phyloP scores from a whole-genome alignment of 2,329 filamentous ascomycete species.

The Lasiodiplodia citricola region DNA sequence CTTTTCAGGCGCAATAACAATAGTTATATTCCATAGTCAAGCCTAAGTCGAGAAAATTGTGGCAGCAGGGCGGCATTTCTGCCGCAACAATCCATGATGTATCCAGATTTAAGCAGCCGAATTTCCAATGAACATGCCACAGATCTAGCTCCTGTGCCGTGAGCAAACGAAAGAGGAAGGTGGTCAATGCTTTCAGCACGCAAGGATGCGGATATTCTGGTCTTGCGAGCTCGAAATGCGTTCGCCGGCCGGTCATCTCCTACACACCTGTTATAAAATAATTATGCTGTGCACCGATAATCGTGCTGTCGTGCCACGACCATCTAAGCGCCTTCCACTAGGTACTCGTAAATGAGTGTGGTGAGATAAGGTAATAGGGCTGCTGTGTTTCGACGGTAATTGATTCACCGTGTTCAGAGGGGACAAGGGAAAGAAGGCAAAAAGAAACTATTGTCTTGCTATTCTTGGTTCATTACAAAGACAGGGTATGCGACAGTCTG shows the following conservation, averaged over 20 bases:
- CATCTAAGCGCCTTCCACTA: neutral
- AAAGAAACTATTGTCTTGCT: neutral
- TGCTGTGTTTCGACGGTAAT: neutral
- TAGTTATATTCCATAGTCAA: neutral
- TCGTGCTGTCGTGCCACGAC: neutral
- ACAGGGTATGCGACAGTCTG: neutral
- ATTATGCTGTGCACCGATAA: neutral
- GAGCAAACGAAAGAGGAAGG: neutral
- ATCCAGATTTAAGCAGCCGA: neutral
- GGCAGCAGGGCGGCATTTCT: neutral
- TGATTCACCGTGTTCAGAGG: neutral
- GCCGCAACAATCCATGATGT: neutral
- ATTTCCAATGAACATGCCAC: neutral
- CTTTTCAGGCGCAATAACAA: neutral
- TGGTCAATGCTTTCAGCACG: neutral
- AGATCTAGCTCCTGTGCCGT: neutral
- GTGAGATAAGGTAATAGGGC: neutral
- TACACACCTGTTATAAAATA: neutral
- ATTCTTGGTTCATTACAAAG: neutral
- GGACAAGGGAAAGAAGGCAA: neutral
- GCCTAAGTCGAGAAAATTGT: neutral
- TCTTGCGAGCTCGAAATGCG: neutral
- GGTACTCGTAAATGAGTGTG: neutral
- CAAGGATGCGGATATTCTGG: neutral
- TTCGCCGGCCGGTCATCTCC: neutral